Conservation (phyloP, 805 yeast species). For the Scheffersomyces stipitis region DNA sequence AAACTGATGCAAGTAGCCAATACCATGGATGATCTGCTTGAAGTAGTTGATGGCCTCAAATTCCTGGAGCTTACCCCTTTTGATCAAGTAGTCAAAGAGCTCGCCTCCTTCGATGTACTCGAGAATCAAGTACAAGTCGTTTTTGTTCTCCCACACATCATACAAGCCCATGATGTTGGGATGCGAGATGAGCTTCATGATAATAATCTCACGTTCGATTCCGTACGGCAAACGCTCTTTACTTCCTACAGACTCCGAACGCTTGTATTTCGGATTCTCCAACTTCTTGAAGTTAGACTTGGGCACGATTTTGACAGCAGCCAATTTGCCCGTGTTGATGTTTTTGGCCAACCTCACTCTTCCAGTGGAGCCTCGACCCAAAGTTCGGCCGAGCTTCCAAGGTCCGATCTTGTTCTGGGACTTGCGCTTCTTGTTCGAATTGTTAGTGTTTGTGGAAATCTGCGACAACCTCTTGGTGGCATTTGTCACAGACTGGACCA, state of each 20-base stretch:
- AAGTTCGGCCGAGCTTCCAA: slow-evolving; percentile 92
- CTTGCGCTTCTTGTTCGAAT: slow-evolving; percentile 42
- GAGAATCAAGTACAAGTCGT: slow-evolving; percentile 78
- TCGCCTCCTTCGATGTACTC: slow-evolving; percentile 99
- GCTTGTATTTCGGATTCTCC: slow-evolving; percentile 46
- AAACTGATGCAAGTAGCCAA: slow-evolving; percentile 79
- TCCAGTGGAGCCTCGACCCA: slow-evolving; percentile 97
- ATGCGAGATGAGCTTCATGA: slow-evolving; percentile 78
- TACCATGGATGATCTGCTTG: slow-evolving; percentile 80
- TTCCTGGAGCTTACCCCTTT: slow-evolving; percentile 85
- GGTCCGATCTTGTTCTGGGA: slow-evolving; percentile 77
- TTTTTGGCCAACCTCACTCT: slow-evolving; percentile 91
- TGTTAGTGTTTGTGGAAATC: slow-evolving; percentile 43
- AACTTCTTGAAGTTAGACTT: slow-evolving; percentile 64
- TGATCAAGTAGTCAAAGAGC: slow-evolving; percentile 85
- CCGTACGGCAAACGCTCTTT: slow-evolving; percentile 69
- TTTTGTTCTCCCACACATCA: slow-evolving; percentile 86
- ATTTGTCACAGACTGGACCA: slow-evolving; percentile 45
- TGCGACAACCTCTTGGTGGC: slow-evolving; percentile 53
- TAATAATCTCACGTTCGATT: slow-evolving; percentile 82
- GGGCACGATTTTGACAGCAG: slow-evolving; percentile 96
- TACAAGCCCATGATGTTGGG: slow-evolving; percentile 76
- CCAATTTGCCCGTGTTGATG: slow-evolving; percentile 77
- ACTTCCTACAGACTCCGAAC: slow-evolving; percentile 36
- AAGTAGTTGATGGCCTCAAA: slow-evolving; percentile 88